These are phyloP conservation scores for Candida freyschussii DNA, from an alignment of 1,139 yeast species.

Conservation along the genomic window DNA sequence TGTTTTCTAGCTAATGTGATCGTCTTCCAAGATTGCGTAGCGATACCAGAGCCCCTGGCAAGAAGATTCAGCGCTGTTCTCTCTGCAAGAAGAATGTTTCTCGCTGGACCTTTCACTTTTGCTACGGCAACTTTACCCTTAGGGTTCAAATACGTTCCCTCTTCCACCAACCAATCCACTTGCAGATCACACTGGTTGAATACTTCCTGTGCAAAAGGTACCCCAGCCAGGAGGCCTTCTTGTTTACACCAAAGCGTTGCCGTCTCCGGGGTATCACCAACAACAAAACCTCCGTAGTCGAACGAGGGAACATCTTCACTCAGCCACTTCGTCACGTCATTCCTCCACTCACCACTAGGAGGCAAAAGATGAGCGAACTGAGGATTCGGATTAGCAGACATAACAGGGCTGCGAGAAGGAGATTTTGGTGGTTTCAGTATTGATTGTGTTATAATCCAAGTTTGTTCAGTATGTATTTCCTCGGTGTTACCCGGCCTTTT, in stretches of 20 bases:
- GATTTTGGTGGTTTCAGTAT: background rate
- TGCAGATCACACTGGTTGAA: conserved; percentile 66
- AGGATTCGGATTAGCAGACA: conserved; percentile 17
- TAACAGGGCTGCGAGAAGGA: background rate
- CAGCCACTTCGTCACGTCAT: conserved; percentile 68
- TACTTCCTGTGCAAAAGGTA: conserved; percentile 86
- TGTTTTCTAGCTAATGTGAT: conserved; percentile 56
- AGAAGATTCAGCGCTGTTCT: conserved; percentile 79
- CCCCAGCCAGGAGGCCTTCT: conserved; percentile 77
- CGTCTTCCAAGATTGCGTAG: conserved; percentile 67
- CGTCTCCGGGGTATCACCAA: conserved; percentile 66
- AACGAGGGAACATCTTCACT: conserved; percentile 90
- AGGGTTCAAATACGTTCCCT: conserved; percentile 61
- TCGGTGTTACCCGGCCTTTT: conserved; percentile 1
- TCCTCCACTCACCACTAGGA: conserved; percentile 71
- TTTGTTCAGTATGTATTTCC: background rate
- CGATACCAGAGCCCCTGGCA: conserved; percentile 84
- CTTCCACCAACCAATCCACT: conserved; percentile 69
- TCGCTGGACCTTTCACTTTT: conserved; percentile 72
- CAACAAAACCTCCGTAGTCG: conserved; percentile 92
- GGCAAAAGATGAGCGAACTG: conserved; percentile 57
- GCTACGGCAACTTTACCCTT: conserved; percentile 72
- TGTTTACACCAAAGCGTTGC: conserved; percentile 83
- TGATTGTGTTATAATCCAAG: background rate
- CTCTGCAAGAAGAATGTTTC: conserved; percentile 75